These are phyloP conservation scores for Dothistroma septosporum DNA, from an alignment of 2,329 filamentous ascomycete species.

Conservation along the genomic window DNA sequence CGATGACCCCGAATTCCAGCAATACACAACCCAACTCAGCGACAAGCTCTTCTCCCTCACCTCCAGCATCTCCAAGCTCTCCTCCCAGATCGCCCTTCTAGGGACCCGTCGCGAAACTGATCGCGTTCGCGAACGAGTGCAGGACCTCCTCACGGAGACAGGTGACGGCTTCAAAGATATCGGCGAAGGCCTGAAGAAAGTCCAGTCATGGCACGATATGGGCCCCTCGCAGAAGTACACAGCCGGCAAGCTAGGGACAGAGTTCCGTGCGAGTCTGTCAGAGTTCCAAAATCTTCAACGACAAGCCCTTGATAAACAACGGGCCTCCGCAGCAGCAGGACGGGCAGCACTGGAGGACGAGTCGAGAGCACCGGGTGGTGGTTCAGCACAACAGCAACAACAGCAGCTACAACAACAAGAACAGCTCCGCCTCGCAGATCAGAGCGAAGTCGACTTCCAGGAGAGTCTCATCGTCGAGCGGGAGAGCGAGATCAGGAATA, in stretches of 20 bases:
- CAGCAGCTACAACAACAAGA: slow-evolving; percentile 55
- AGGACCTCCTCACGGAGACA: slow-evolving; percentile 81
- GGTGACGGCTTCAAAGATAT: slow-evolving; percentile 83
- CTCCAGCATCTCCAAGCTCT: slow-evolving; percentile 79
- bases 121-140: slow-evolving; percentile 82
- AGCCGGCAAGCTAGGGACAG: slow-evolving; percentile 87
- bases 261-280: slow-evolving; percentile 81
- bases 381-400: slow-evolving; percentile 46
- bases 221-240: slow-evolving; percentile 92
- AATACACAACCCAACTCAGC: slow-evolving; percentile 75
- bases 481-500: slow-evolving; percentile 93
- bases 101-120: slow-evolving; percentile 90
- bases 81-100: slow-evolving; percentile 76
- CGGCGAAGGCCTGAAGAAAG: slow-evolving; percentile 87
- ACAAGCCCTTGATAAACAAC: slow-evolving; percentile 85
- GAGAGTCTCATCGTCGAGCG: slow-evolving; percentile 93
- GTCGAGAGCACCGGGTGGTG: slow-evolving; percentile 41
- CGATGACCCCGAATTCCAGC: slow-evolving; percentile 89
- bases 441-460: slow-evolving; percentile 96
- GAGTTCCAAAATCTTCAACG: slow-evolving; percentile 94
- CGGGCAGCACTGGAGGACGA: slow-evolving; percentile 64
- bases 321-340: slow-evolving; percentile 77
- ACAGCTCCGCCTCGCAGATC: slow-evolving; percentile 74
- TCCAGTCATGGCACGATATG: slow-evolving; percentile 66
- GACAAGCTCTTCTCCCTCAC: slow-evolving; percentile 86